Evolutionary conservation across 768 basidiomycete species (phyloP).

Genomic region (Boletus sp.): DNA sequence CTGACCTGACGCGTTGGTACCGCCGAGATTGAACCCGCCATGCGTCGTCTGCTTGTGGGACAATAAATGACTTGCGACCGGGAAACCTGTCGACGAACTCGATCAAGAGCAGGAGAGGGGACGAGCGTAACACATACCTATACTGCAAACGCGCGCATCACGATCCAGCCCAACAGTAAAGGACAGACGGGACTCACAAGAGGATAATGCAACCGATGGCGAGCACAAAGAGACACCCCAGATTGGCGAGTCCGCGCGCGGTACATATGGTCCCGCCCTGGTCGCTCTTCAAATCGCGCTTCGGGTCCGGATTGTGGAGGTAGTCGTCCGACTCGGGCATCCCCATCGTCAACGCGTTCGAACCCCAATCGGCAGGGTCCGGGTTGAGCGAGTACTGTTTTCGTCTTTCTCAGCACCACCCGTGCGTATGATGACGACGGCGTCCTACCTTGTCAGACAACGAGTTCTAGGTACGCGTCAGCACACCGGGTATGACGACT

Average conservation of each 20-base stretch:
- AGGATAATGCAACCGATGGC: constrained; percentile 44
- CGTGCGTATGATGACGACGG: not conserved
- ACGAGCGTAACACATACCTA: constrained; percentile 12
- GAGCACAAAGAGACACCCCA: constrained; percentile 65
- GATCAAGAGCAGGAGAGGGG: not conserved
- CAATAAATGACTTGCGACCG: constrained; percentile 47
- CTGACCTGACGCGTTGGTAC: constrained; percentile 73
- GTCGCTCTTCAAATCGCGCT: constrained; percentile 52
- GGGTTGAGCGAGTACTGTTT: constrained; percentile 39
- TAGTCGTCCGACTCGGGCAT: constrained; percentile 59
- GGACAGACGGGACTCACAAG: constrained; percentile 45
- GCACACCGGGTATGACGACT: fast-evolving
- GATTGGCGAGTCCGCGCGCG: constrained; percentile 59
- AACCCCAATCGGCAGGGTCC: constrained; percentile 51
- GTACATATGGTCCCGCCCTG: constrained; percentile 60
- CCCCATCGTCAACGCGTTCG: constrained; percentile 41
- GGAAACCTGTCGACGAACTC: constrained; percentile 40
- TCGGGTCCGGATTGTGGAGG: constrained; percentile 63
- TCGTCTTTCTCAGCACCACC: not conserved
- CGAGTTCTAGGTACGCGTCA: constrained; percentile 23
- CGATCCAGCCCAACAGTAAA: not conserved
- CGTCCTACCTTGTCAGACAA: constrained; percentile 25
- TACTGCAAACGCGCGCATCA: constrained; percentile 5
- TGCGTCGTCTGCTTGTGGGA: constrained; percentile 39
- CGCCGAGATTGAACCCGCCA: constrained; percentile 72